Conservation (phyloP, 257 asterid species). For the Echites panduratus region DNA sequence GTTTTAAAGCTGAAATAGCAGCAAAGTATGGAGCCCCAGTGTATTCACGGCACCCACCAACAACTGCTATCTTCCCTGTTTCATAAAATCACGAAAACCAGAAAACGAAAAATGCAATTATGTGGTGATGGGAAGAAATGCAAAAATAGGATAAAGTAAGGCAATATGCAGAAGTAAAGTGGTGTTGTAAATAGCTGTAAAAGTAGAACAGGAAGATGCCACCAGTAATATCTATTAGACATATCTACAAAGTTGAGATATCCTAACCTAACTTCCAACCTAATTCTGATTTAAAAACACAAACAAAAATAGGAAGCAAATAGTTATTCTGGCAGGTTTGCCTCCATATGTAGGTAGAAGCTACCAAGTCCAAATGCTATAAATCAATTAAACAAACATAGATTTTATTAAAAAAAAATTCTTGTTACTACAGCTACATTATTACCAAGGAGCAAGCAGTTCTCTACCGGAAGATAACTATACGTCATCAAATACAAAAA, state of each 20-base stretch:
- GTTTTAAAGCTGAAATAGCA: conserved; percentile 92
- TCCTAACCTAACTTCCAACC: not conserved
- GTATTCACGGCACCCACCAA: conserved; percentile 98
- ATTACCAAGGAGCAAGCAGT: not conserved
- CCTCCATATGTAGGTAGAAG: not conserved
- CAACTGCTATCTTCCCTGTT: conserved; percentile 94
- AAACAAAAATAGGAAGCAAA: not conserved
- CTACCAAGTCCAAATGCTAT: not conserved
- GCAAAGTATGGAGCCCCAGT: conserved; percentile 98
- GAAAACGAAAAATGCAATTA: not conserved
- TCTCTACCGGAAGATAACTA: not conserved
- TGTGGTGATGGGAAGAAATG: not conserved
- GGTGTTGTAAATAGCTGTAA: not conserved
- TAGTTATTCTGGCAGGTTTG: not conserved
- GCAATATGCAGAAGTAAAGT: not conserved
- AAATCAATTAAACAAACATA: not conserved
- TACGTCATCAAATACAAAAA: not conserved
- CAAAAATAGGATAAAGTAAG: not conserved
- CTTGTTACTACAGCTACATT: not conserved
- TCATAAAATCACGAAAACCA: conserved; percentile 9
- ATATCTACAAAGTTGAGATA: not conserved
- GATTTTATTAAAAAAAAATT: no score
- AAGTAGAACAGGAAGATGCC: not conserved
- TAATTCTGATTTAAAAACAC: not conserved
- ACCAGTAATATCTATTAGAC: not conserved